phyloP scores from a whole-genome alignment of 2,329 filamentous ascomycete genomes.

The Allantophomopsis cytisporea region DNA sequence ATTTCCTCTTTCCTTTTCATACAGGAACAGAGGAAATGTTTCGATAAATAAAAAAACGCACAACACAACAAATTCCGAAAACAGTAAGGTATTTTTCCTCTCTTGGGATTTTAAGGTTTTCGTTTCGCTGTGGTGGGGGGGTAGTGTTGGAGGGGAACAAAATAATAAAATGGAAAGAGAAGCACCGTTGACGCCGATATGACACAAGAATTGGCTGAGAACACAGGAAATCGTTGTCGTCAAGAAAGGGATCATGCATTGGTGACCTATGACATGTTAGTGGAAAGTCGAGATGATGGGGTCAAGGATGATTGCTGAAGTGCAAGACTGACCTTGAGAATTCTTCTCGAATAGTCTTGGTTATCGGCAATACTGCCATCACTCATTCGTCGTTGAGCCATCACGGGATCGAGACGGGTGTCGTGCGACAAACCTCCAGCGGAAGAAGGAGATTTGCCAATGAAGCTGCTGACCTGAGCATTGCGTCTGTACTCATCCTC shows the following conservation, averaged over 20 bases:
- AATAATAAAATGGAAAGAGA: neutral
- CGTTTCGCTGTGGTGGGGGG: no score
- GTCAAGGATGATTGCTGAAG: no score
- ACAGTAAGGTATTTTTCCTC: no score
- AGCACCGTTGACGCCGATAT: neutral
- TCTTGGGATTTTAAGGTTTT: no score
- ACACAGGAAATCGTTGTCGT: neutral
- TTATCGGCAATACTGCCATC: conserved; percentile 96
- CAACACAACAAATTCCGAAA: no score
- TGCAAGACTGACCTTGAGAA: conserved; percentile 59
- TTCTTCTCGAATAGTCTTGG: conserved; percentile 90
- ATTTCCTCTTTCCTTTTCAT: no score
- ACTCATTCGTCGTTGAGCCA: conserved; percentile 74
- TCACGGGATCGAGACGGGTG: conserved; percentile 72
- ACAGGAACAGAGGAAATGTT: no score
- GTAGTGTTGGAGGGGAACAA: no score
- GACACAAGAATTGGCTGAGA: neutral
- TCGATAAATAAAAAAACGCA: no score
- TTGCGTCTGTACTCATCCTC: conserved; percentile 79
- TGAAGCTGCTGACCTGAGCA: conserved; percentile 64
- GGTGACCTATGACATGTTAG: conserved; percentile 1
- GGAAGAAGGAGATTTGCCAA: conserved; percentile 46
- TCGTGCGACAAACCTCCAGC: conserved; percentile 59
- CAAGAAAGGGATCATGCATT: conserved; percentile 1
- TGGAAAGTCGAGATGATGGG: neutral